These are phyloP conservation scores for Eimeria zaria DNA, from an alignment of 169 alveolate species.

Conservation along the genomic window DNA sequence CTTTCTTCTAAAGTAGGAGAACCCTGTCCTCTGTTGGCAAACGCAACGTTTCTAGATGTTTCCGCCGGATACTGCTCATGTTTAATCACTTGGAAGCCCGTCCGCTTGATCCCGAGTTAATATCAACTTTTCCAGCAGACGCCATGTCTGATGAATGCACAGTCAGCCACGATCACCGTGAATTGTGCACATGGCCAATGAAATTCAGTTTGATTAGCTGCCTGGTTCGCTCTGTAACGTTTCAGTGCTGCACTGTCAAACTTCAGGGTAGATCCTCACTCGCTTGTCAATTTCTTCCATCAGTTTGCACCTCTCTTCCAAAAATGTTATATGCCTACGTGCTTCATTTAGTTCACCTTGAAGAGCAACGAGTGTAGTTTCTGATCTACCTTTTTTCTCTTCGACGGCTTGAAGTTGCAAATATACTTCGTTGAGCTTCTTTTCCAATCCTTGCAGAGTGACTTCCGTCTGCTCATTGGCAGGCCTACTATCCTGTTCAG, in stretches of 20 bases:
- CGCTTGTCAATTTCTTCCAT: conserved; percentile 62
- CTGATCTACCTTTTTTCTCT: background rate
- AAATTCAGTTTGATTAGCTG: background rate
- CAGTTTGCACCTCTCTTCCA: conserved; percentile 48
- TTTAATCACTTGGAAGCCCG: background rate
- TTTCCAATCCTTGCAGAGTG: background rate
- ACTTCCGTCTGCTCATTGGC: background rate
- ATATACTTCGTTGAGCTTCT: background rate
- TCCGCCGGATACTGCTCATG: background rate
- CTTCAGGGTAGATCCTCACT: background rate
- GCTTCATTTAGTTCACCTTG: conserved; percentile 44
- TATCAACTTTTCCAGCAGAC: conserved; percentile 44
- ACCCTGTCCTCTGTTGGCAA: background rate
- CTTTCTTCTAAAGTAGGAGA: background rate
- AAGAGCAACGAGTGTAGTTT: conserved; percentile 10
- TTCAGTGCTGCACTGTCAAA: background rate
- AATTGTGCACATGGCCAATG: background rate
- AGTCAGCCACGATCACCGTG: background rate
- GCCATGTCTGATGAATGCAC: conserved; percentile 56
- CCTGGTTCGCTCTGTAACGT: background rate
- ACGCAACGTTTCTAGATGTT: background rate
- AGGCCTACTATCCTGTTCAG: background rate
- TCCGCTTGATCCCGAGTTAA: background rate
- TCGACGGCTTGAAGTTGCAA: background rate
- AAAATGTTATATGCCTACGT: background rate